Conservation (phyloP, 345 rosid species). For the Lenwebbia sp. region DNA sequence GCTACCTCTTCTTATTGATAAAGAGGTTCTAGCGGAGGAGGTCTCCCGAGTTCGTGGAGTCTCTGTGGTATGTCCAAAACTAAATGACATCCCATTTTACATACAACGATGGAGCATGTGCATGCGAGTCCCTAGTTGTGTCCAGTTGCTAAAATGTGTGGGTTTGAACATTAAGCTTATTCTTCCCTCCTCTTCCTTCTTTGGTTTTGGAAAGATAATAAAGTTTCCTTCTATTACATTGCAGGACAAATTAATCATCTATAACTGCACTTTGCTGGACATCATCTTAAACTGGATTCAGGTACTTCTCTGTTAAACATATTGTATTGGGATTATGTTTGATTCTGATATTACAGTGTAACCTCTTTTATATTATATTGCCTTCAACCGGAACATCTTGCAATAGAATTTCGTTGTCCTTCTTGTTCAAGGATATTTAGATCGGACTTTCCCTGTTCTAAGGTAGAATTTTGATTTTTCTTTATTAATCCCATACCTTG, state of each 20-base stretch:
- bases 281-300: conserved; percentile 75
- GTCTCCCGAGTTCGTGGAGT: conserved; percentile 35
- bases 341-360: neutral
- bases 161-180: neutral
- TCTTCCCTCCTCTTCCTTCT: neutral
- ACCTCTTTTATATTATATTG: neutral
- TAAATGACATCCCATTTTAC: neutral
- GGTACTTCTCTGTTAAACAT: conserved; percentile 24
- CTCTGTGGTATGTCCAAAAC: conserved; percentile 37
- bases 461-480: neutral
- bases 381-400: neutral
- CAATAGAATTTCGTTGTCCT: neutral
- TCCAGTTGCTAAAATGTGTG: neutral
- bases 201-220: neutral
- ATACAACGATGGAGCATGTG: neutral
- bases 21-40: conserved; percentile 42
- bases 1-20: conserved; percentile 74
- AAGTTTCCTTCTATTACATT: neutral
- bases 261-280: conserved; percentile 33
- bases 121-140: neutral
- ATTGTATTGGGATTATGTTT: neutral
- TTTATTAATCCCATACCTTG: neutral
- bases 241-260: conserved; percentile 24
- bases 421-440: neutral
- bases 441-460: neutral